phyloP scores from a whole-genome alignment of 768 basidiomycete genomes.

The Russula earlei region DNA sequence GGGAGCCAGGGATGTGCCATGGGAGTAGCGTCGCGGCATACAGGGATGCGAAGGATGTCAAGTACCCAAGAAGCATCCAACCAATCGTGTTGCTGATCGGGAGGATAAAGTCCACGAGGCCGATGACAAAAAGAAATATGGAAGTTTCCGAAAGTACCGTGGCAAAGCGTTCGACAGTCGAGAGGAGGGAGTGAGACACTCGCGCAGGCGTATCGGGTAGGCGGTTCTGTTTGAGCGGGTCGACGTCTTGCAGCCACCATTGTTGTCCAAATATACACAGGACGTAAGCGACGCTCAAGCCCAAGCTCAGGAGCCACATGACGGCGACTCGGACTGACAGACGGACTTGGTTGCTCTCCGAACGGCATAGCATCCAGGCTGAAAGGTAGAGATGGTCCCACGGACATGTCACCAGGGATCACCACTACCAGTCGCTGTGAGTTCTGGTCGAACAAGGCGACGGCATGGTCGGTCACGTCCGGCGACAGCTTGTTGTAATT shows the following conservation, averaged over 20 bases:
- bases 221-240: neutral
- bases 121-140: neutral
- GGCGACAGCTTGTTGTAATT: neutral
- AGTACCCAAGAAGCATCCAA: neutral
- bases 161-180: neutral
- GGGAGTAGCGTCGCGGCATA: neutral
- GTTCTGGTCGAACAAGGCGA: neutral
- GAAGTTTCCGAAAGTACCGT: neutral
- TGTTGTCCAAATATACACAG: neutral
- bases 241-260: neutral
- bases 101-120: conserved; percentile 1
- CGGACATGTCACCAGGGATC: neutral
- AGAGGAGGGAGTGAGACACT: neutral
- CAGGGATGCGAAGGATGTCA: neutral
- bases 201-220: neutral
- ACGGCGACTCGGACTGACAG: neutral
- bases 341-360: neutral
- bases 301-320: neutral
- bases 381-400: neutral
- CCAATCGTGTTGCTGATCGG: neutral
- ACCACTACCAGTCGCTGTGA: neutral
- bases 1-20: neutral
- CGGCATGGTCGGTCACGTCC: neutral
- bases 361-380: neutral
- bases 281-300: neutral